Evolutionary conservation across 2,329 filamentous ascomycete genomes (phyloP).

Genomic region (Huntiella savannae): DNA sequence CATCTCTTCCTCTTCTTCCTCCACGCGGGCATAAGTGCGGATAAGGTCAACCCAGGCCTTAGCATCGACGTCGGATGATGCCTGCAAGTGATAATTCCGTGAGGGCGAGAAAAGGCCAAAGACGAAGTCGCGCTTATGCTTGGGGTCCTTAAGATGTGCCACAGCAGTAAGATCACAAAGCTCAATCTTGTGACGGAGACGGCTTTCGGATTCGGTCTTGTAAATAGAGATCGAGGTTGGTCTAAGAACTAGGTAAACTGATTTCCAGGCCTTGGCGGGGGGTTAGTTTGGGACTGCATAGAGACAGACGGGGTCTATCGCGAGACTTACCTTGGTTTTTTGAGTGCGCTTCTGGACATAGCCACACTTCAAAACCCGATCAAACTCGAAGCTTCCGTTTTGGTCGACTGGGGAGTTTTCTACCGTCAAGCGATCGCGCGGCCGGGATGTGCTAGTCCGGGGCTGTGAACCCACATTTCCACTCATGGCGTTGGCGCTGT

Average conservation of each 20-base stretch:
- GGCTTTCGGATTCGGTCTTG: constrained; percentile 76
- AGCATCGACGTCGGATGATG: constrained; percentile 51
- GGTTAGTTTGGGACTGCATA: background rate
- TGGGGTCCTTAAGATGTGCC: constrained; percentile 71
- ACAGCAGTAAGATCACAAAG: constrained; percentile 83
- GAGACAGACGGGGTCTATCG: background rate
- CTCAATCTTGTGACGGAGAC: constrained; percentile 71
- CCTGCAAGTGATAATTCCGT: constrained; percentile 81
- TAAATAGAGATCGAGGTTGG: constrained; percentile 85
- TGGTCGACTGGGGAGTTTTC: constrained; percentile 74
- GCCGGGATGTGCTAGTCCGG: background rate
- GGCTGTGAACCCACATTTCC: background rate
- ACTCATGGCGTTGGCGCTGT: background rate
- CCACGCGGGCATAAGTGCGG: constrained; percentile 59
- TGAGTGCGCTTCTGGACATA: constrained; percentile 74
- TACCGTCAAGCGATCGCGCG: constrained; percentile 17
- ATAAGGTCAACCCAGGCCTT: constrained; percentile 76
- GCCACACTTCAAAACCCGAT: constrained; percentile 79
- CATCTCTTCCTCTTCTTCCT: constrained; percentile 76
- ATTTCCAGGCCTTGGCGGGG: constrained; percentile 58
- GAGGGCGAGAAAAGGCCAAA: constrained; percentile 87
- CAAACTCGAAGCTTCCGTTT: constrained; percentile 90
- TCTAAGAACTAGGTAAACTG: constrained; percentile 71
- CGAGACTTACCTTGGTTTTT: constrained; percentile 60
- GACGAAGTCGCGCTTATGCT: constrained; percentile 67